These are phyloP conservation scores for Solanum okadae DNA, from an alignment of 257 asterid species.

Conservation along the genomic window DNA sequence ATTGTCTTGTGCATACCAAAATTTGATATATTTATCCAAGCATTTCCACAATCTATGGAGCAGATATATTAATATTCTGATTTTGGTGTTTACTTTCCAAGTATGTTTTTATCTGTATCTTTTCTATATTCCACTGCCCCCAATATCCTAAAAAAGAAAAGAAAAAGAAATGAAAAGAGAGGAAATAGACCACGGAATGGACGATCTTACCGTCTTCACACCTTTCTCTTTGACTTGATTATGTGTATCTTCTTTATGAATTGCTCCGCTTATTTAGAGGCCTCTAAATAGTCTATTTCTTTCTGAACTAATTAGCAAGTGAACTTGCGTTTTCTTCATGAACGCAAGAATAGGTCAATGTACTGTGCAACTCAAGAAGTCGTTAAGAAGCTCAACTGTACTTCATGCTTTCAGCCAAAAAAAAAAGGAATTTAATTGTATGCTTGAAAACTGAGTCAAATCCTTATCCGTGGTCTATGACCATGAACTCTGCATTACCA, in stretches of 20 bases:
- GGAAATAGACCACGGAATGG: not conserved
- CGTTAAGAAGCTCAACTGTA: not conserved
- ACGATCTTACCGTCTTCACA: not conserved
- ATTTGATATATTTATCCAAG: not conserved
- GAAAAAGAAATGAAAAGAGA: not conserved
- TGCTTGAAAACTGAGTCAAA: not conserved
- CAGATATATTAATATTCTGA: not conserved
- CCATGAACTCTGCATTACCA: not conserved
- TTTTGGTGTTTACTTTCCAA: not conserved
- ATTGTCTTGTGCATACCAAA: not conserved
- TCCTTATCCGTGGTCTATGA: not conserved
- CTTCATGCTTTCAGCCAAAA: not conserved
- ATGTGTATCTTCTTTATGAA: not conserved
- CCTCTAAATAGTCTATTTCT: not conserved
- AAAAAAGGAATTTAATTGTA: not conserved
- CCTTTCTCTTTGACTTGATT: not conserved
- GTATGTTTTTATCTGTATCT: not conserved
- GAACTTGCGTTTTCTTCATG: not conserved
- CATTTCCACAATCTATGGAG: not conserved
- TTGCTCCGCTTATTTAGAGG: not conserved
- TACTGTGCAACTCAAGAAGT: not conserved
- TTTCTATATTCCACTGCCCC: not conserved
- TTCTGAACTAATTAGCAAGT: not conserved
- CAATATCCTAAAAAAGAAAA: not conserved
- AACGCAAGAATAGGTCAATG: not conserved